Base-by-base conservation (phyloP, 371 early-diverging fungal species). In the Circinella umbellata region DNA sequence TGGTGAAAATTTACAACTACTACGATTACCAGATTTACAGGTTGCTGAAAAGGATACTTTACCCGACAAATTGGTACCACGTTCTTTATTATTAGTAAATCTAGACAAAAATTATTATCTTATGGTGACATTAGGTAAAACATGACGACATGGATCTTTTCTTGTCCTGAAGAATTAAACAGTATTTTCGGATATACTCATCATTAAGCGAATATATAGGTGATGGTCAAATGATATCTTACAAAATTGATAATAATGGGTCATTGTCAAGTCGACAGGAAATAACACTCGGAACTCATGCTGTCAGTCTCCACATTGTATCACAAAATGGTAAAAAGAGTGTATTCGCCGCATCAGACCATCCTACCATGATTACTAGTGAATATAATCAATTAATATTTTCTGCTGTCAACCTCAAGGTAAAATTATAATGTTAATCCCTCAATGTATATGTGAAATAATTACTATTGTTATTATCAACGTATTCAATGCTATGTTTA, bases 331-430 rank as follows among this genome's bases (percentile, higher is more conserved):
- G 82, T n/a, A 66, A 71, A 46, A 73, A 63, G 8, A 80, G 85
- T 69, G 89, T 96, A 17, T 95, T 97, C 84, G 91, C 91, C 0
- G 84, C 94, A 14, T 91, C 92, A 27, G 95, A 95, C 75, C 82
- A 89, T 36, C 95, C 98, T 1, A 91, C 96, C 0, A 89, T 98
- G 36, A 85, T 98, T 34, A 83, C 84, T 65, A 86, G 86, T 64
- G 76, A 74, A n/a, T 83, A 86, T 65, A 77, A 84, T 14, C 90
- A 88, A 69, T 83, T 96, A 10, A 66, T 88, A 46, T 96, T 89
- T 71, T 92, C 94, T 10, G 90, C 88, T 51, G 93, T 97, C 55
- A 95, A 96, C 74, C 70, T 91, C 14, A 89, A 88, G 80, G 91
- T 89, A 74, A 37, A 63, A 53, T 5, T 53, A 39, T 27, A 27